phyloP scores from a whole-genome alignment of 345 rosid genomes.

The Dipteronia dyeriana region DNA sequence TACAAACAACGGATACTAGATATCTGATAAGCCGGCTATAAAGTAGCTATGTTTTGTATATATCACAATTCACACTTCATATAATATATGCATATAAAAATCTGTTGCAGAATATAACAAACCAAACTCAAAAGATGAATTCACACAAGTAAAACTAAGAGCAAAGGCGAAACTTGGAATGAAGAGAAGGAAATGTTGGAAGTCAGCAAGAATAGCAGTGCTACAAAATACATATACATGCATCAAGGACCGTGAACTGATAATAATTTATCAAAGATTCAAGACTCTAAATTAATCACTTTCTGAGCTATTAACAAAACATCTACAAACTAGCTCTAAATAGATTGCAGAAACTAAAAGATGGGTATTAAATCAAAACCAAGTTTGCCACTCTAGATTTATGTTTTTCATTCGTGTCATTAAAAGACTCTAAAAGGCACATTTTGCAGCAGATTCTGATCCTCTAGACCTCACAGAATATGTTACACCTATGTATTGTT shows the following conservation, averaged over 20 bases:
- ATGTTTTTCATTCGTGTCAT: not conserved
- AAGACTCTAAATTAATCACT: not conserved
- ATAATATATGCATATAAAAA: not conserved
- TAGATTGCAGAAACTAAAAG: constrained; percentile 1
- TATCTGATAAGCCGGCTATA: not conserved
- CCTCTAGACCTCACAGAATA: not conserved
- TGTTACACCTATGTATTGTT: not conserved
- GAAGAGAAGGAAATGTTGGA: not conserved
- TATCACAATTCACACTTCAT: not conserved
- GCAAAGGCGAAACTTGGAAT: not conserved
- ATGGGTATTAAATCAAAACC: not conserved
- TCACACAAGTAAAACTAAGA: not conserved
- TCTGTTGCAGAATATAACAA: not conserved
- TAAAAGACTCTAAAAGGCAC: not conserved
- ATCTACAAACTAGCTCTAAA: not conserved
- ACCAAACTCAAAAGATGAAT: not conserved
- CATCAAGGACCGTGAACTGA: not conserved
- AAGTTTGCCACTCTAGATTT: not conserved
- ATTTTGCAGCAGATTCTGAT: not conserved
- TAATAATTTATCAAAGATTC: not conserved
- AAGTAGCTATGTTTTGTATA: not conserved
- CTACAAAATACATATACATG: not conserved
- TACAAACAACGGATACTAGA: not conserved
- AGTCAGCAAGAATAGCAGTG: not conserved
- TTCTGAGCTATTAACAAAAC: not conserved